These are phyloP conservation scores for Santalum album DNA, from an alignment of 164 flowering plant genomes.

Conservation along the genomic window DNA sequence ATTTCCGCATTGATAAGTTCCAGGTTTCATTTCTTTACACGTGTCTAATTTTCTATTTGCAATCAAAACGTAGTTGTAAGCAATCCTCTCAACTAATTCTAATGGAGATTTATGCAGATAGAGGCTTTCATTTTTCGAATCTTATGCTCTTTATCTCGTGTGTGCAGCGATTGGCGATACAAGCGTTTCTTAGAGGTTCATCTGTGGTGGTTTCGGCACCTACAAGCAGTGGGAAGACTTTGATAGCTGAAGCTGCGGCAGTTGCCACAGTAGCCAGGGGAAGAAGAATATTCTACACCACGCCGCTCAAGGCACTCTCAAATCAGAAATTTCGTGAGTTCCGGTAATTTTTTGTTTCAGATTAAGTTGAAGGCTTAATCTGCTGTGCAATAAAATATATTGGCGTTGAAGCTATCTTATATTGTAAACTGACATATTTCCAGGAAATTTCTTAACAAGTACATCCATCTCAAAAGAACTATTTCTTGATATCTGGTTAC, in stretches of 20 bases:
- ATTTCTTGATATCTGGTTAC: constrained; percentile 1
- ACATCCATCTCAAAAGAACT: background rate
- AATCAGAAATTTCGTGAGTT: constrained; percentile 93
- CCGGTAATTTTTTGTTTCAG: constrained; percentile 34
- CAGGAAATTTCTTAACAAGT: background rate
- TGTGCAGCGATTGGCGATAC: constrained; percentile 63
- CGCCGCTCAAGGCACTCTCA: constrained; percentile 92
- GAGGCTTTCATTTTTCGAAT: too few species aligned
- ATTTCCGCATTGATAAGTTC: constrained; percentile 82
- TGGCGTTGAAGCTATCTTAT: too few species aligned
- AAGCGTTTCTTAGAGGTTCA: constrained; percentile 81
- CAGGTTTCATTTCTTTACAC: constrained; percentile 39
- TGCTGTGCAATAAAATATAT: too few species aligned
- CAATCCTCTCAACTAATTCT: too few species aligned
- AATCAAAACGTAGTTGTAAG: too few species aligned
- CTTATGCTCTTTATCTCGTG: background rate
- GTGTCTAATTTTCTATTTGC: too few species aligned
- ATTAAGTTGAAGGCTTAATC: too few species aligned
- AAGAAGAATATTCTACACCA: constrained; percentile 77
- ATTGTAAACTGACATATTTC: too few species aligned
- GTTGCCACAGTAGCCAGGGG: constrained; percentile 74
- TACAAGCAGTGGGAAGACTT: constrained; percentile 92
- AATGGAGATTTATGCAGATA: too few species aligned
- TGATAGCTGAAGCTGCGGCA: constrained; percentile 96
- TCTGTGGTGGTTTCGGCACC: constrained; percentile 98